A percentile compares a stretch with the other conserved stretches of the same genome.
Conservation (phyloP, 2,329 filamentous ascomycete genomes). For the Dothiorella sarmentorum region DNA sequence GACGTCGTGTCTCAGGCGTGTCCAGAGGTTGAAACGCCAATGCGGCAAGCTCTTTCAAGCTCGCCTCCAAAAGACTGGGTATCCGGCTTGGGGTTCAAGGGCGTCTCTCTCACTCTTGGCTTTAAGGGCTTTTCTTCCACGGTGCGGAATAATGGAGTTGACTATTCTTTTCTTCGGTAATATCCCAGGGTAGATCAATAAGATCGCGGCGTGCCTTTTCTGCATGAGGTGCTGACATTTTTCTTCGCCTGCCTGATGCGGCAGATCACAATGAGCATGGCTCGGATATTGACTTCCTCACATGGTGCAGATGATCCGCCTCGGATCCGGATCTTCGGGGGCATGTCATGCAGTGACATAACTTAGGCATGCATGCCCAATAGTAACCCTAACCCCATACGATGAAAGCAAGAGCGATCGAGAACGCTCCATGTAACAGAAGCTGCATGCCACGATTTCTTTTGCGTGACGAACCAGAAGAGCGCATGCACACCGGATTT, state of each 20-base stretch:
- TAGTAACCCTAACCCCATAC: neutral
- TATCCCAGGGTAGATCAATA: neutral
- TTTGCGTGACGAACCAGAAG: no score
- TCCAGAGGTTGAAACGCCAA: neutral
- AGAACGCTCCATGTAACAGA: no score
- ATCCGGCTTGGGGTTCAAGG: no score
- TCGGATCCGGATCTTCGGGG: neutral
- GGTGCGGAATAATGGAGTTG: neutral
- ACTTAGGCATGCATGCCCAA: neutral
- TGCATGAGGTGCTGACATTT: neutral
- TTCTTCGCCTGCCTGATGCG: neutral
- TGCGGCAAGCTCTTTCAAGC: neutral
- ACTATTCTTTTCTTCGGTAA: neutral
- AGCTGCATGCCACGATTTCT: no score
- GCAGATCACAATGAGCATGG: neutral
- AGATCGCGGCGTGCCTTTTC: neutral
- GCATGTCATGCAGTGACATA: no score
- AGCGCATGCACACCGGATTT: no score
- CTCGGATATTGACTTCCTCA: neutral
- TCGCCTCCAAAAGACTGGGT: neutral
- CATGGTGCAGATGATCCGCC: neutral
- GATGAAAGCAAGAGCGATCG: neutral
- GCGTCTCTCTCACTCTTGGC: no score
- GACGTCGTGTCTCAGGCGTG: neutral
- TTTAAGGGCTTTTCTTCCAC: neutral